phyloP scores from a whole-genome alignment of 352 stramenopile genomes.

The Phytophthora citrophthora region DNA sequence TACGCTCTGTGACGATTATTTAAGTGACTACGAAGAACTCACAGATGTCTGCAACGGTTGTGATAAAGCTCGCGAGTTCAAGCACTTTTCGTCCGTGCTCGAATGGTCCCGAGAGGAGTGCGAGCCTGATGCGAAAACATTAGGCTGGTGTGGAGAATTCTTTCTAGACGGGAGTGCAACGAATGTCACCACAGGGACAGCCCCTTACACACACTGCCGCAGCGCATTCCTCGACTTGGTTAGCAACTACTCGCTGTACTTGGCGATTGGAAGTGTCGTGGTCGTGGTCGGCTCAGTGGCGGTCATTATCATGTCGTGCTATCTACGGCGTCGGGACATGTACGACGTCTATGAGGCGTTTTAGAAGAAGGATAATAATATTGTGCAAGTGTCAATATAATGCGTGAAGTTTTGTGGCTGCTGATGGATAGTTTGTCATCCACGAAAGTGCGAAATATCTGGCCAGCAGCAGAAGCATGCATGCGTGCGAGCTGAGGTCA shows the following conservation, averaged over 20 bases:
- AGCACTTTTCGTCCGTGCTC: conserved; percentile 70
- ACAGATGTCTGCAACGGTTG: conserved; percentile 60
- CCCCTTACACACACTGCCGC: conserved; percentile 58
- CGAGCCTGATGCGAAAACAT: conserved; percentile 36
- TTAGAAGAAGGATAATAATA: conserved; percentile 10
- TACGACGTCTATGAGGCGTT: conserved; percentile 37
- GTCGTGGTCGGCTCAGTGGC: conserved; percentile 46
- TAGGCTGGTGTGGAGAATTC: conserved; percentile 72
- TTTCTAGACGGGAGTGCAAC: conserved; percentile 39
- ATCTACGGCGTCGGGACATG: conserved; percentile 46
- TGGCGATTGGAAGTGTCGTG: conserved; percentile 48
- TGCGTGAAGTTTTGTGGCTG: conserved; percentile 1
- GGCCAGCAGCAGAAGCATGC: not conserved
- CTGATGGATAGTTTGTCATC: conserved; percentile 23
- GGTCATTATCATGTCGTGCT: conserved; percentile 55
- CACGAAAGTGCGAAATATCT: conserved; percentile 12
- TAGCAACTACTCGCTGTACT: conserved; percentile 40
- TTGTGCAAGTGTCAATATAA: conserved; percentile 9
- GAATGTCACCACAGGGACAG: conserved; percentile 36
- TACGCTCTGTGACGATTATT: conserved; percentile 56
- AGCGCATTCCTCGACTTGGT: conserved; percentile 52
- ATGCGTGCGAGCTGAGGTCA: conserved; percentile 3
- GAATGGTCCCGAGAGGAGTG: conserved; percentile 84
- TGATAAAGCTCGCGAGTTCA: conserved; percentile 54
- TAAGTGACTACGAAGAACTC: conserved; percentile 43